Evolutionary conservation across 108 stramenopile species (phyloP).

Genomic region (Fistulifera pelliculosa): DNA sequence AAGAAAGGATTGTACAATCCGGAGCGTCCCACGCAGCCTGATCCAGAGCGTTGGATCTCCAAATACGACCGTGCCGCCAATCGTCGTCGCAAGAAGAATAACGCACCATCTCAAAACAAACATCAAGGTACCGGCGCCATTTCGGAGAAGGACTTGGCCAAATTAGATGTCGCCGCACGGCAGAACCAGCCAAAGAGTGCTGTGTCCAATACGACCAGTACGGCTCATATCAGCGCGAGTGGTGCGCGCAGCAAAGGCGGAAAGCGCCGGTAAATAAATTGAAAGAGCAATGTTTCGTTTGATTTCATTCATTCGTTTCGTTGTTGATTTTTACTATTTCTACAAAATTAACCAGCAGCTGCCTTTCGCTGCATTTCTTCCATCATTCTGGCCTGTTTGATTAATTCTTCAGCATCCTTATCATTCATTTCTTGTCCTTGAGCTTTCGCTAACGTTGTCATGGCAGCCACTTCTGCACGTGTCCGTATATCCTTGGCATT

Average conservation of each 20-base stretch:
- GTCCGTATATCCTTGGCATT: slow-evolving; percentile 57
- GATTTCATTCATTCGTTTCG: too few relatives aligned
- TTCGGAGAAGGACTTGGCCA: slow-evolving; percentile 75
- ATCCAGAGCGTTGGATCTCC: slow-evolving; percentile 96
- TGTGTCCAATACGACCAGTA: slow-evolving; percentile 22
- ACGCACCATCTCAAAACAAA: slow-evolving; percentile 23
- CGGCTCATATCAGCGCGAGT: slow-evolving; percentile 31
- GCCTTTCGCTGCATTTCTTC: slow-evolving; percentile 2
- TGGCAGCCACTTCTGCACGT: slow-evolving; percentile 78
- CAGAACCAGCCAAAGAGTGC: slow-evolving; percentile 28
- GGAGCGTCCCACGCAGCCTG: slow-evolving; percentile 68
- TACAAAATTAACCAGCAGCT: background rate
- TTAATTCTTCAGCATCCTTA: slow-evolving; percentile 77
- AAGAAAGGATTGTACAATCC: slow-evolving; percentile 64
- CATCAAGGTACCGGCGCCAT: slow-evolving; percentile 79
- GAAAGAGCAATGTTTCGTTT: too few relatives aligned
- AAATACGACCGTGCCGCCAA: slow-evolving; percentile 83
- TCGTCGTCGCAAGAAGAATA: slow-evolving; percentile 52
- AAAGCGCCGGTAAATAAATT: too few relatives aligned
- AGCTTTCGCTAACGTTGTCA: slow-evolving; percentile 84
- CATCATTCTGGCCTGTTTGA: slow-evolving; percentile 31
- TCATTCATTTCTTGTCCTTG: slow-evolving; percentile 83
- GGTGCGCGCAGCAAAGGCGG: background rate
- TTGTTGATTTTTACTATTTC: too few relatives aligned
- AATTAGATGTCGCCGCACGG: slow-evolving; percentile 86